These are phyloP conservation scores for Acer campestre DNA, from an alignment of 345 rosid species.

Conservation along the genomic window DNA sequence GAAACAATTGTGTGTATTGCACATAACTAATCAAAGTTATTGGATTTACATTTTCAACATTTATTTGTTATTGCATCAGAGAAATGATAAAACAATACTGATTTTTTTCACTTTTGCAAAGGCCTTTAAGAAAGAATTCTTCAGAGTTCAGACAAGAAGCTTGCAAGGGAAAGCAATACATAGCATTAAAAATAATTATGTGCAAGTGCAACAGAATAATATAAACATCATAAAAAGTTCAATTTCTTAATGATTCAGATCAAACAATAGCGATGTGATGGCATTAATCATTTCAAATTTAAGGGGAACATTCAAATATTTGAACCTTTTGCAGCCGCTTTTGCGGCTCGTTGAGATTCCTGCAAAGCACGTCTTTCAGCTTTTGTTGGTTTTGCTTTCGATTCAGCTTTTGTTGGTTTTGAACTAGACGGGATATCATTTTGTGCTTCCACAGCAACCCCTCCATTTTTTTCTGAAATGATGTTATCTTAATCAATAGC, in stretches of 20 bases:
- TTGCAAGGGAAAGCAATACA: neutral
- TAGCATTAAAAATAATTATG: neutral
- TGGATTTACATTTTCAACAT: neutral
- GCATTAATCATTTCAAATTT: neutral
- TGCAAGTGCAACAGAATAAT: neutral
- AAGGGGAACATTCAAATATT: neutral
- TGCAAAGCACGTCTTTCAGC: constrained; percentile 75
- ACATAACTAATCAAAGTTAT: neutral
- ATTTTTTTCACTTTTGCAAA: neutral
- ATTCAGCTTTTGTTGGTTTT: constrained; percentile 52
- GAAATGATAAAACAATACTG: neutral
- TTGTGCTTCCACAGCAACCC: constrained; percentile 28
- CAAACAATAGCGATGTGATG: neutral
- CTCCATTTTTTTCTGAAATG: constrained; percentile 46
- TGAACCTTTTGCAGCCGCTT: constrained; percentile 56
- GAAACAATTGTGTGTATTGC: neutral
- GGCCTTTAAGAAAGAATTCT: neutral
- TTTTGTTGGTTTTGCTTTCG: constrained; percentile 64
- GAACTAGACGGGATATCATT: constrained; percentile 40
- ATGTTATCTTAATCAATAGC: constrained; percentile 1
- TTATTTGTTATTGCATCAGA: neutral
- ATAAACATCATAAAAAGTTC: neutral
- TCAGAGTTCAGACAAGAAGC: neutral
- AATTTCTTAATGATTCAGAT: neutral
- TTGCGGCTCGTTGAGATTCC: constrained; percentile 71